Conservation (phyloP, 148 eudicot genomes). For the Euryodendron excelsum region DNA sequence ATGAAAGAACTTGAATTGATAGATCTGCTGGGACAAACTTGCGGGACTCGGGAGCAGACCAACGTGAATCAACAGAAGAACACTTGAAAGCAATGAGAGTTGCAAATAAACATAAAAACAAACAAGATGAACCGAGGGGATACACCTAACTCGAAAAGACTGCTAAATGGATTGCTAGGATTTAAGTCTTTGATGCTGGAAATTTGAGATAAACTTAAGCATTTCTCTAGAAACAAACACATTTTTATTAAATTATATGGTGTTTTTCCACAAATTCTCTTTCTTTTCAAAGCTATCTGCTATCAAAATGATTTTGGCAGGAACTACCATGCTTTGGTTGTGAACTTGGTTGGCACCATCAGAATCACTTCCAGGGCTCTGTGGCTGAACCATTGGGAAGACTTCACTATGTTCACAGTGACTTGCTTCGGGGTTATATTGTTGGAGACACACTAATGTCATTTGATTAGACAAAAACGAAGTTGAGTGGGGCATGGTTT, state of each 20-base stretch:
- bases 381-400: slow-evolving; percentile 21
- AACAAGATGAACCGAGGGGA: background rate
- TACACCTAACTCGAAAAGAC: background rate
- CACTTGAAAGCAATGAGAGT: no score
- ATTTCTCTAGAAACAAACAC: background rate
- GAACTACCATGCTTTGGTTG: slow-evolving; percentile 26
- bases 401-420: slow-evolving; percentile 21
- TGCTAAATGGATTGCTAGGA: background rate
- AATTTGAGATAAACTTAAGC: no score
- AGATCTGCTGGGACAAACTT: slow-evolving; percentile 71
- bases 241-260: no score
- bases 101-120: background rate
- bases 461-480: background rate
- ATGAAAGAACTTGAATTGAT: slow-evolving; percentile 51
- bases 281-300: slow-evolving; percentile 44
- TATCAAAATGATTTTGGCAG: slow-evolving; percentile 21
- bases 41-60: no score
- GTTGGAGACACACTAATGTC: no score
- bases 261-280: slow-evolving; percentile 52
- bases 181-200: background rate
- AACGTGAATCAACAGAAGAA: no score
- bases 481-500: slow-evolving; percentile 17
- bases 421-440: background rate
- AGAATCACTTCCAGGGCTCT: slow-evolving; percentile 22
- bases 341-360: slow-evolving; percentile 20